A percentile compares a stretch with the other conserved stretches of the same genome.
Conservation (phyloP, 2,329 filamentous ascomycete genomes). For the Aspergillus viridinutans region DNA sequence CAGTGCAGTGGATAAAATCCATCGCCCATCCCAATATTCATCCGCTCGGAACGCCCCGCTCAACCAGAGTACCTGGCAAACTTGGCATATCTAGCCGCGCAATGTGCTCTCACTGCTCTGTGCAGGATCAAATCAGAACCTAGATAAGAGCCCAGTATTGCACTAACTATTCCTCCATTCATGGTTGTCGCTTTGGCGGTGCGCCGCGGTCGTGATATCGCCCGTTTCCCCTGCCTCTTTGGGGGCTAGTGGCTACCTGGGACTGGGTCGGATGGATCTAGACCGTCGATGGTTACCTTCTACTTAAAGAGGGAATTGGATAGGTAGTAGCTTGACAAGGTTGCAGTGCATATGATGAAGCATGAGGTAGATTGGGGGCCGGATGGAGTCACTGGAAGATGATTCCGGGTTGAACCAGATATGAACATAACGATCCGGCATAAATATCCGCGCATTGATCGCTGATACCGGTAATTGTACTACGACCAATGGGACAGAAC, state of each 20-base stretch:
- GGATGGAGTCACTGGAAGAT: not conserved
- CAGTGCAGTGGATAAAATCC: no score
- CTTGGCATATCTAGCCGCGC: not conserved
- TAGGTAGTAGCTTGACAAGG: not conserved
- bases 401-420: not conserved
- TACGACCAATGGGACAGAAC: conserved; percentile 43
- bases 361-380: not conserved
- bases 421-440: conserved; percentile 46
- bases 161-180: not conserved
- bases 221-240: not conserved
- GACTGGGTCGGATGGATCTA: not conserved
- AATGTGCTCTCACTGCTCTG: not conserved
- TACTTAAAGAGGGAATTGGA: not conserved
- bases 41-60: not conserved
- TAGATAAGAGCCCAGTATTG: not conserved
- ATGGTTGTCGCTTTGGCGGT: not conserved
- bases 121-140: not conserved
- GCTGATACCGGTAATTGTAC: conserved; percentile 46
- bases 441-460: conserved; percentile 51
- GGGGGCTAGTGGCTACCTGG: not conserved
- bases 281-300: not conserved
- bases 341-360: not conserved
- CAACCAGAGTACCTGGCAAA: not conserved
- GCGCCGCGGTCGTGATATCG: not conserved
- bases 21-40: not conserved